Base-by-base conservation (phyloP, 805 yeast genomes). In the Lachancea quebecensis region DNA sequence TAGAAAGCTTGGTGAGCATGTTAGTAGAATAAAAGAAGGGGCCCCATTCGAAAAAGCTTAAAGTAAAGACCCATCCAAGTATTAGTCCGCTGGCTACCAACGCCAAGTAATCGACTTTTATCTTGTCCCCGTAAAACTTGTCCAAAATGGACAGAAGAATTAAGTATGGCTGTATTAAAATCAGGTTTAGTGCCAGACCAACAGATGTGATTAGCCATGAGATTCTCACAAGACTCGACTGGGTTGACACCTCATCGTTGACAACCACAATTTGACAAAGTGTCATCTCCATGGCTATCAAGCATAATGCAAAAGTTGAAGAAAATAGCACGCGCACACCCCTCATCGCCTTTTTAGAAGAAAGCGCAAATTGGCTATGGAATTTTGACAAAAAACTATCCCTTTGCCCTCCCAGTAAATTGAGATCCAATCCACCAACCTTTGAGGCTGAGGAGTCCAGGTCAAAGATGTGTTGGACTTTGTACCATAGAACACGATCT, bases 1-100 rank as follows among this genome's bases (percentile, higher is more conserved):
- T 53, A 6, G 68, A 62, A 12, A 62, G 29, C 44, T 59, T 62
- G 6, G 68, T 64, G 29, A 64, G 47, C 40, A 62, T 50, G 48
- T 56, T 61, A 3, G 49, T 41, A 0, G 65, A 50, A 44, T 55
- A 53, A 11, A 48, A 35, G 41, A 61, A 64, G 12, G 68, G 68
- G 1, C 68, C 68, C 35, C 58, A 42, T 8, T 49, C 45, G 2
- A 58, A 40, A 15, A 45, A 42, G 17, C 47, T 50, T 37, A 62
- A 38, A 1, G 47, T 33, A 0, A 51, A 28, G 2, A 61, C 52
- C 35, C 54, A 42, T 2, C 40, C 11, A 1, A 48, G 31, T 3
- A 60, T 38, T 9, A 41, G 34, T 1, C 44, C 52, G 17, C 53
- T 46, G 2, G 65, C 51, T 5, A 56, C 39, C 4, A 58, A 46